A percentile compares a stretch with the other conserved stretches of the same genome.
Evolutionary conservation across 1,284 basidiomycete species (phyloP).

Genomic region (Apiotrichum domesticum): DNA sequence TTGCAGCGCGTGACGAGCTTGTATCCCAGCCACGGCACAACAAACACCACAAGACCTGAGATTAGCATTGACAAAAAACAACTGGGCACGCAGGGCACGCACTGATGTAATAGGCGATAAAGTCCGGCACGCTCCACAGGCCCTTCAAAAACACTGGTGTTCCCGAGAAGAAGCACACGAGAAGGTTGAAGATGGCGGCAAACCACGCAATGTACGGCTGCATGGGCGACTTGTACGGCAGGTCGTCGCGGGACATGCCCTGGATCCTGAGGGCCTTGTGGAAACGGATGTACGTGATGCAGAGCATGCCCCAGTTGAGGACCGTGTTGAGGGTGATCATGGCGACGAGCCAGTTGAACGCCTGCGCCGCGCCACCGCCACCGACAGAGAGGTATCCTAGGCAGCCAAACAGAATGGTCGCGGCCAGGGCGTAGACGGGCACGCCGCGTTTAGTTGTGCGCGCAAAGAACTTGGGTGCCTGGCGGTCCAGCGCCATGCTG

Average conservation of each 20-base stretch:
- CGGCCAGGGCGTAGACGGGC: slow-evolving; percentile 52
- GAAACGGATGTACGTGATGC: slow-evolving; percentile 71
- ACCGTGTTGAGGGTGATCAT: too few species aligned
- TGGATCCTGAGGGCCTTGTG: slow-evolving; percentile 67
- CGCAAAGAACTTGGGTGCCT: slow-evolving; percentile 60
- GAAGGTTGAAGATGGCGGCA: slow-evolving; percentile 14
- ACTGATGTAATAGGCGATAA: slow-evolving; percentile 28
- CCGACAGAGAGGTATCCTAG: slow-evolving; percentile 15
- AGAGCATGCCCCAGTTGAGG: too few species aligned
- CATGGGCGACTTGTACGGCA: slow-evolving; percentile 29
- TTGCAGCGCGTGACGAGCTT: too few species aligned
- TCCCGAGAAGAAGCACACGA: slow-evolving; percentile 24
- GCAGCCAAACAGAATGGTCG: slow-evolving; percentile 41
- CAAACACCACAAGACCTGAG: too few species aligned
- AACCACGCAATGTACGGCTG: slow-evolving; percentile 27
- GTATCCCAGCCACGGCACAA: too few species aligned
- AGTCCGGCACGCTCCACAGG: slow-evolving; percentile 7
- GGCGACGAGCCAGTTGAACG: too few species aligned
- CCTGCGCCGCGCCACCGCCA: neutral
- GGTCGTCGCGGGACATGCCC: slow-evolving; percentile 51
- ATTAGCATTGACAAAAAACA: too few species aligned
- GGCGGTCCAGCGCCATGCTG: slow-evolving; percentile 60
- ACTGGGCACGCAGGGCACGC: slow-evolving; percentile 1
- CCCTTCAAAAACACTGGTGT: slow-evolving; percentile 22
- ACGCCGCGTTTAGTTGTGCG: slow-evolving; percentile 63